A percentile compares a stretch with the other conserved stretches of the same genome.
Evolutionary conservation across 441 rosid genomes (phyloP).

Genomic region (Mallotus repandus): DNA sequence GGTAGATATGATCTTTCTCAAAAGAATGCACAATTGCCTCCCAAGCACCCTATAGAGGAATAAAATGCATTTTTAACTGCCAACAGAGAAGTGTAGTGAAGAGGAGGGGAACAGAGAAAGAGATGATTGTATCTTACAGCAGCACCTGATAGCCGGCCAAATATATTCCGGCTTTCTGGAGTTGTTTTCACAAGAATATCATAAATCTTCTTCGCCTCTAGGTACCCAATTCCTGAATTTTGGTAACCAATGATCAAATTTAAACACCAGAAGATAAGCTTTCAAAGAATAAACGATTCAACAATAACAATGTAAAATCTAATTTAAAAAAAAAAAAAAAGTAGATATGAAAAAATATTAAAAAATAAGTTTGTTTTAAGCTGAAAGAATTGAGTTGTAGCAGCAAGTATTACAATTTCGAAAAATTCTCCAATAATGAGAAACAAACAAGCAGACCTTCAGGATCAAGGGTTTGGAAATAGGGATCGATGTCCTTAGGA

Average conservation of each 20-base stretch:
- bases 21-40: constrained; percentile 77
- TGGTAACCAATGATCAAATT: constrained; percentile 28
- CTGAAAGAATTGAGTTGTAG: too few relatives aligned
- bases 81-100: constrained; percentile 2
- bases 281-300: neutral
- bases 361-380: too few relatives aligned
- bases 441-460: constrained; percentile 41
- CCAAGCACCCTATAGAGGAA: constrained; percentile 71
- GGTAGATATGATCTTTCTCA: constrained; percentile 87
- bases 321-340: too few relatives aligned
- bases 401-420: too few relatives aligned
- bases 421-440: too few relatives aligned
- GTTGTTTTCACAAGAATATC: constrained; percentile 73
- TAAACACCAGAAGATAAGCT: constrained; percentile 12
- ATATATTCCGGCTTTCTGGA: constrained; percentile 86
- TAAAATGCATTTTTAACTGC: constrained; percentile 8
- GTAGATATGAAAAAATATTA: too few relatives aligned
- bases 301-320: too few relatives aligned
- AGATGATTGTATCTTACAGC: constrained; percentile 56
- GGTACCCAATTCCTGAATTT: constrained; percentile 66
- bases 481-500: constrained; percentile 81
- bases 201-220: constrained; percentile 79
- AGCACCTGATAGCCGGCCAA: constrained; percentile 91
- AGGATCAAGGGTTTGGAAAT: constrained; percentile 69
- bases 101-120: neutral